Evolutionary conservation across 2,329 filamentous ascomycete species (phyloP).

Genomic region (Parastagonospora nodorum): DNA sequence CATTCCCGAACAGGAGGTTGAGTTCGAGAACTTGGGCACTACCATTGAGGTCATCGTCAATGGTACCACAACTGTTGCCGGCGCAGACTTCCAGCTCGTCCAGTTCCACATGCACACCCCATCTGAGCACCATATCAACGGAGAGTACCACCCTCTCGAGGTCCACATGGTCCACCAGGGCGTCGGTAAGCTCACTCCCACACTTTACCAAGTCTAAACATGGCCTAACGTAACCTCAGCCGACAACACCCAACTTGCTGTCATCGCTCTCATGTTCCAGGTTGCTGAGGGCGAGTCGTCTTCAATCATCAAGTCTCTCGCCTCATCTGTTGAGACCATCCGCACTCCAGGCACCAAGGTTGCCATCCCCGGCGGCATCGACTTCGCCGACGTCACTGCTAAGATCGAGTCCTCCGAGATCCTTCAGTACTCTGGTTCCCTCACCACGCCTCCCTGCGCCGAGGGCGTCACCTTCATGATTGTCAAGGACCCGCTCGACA

Average conservation of each 20-base stretch:
- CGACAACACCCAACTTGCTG: conserved; percentile 43
- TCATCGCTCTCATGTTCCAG: conserved; percentile 51
- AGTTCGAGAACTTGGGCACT: conserved; percentile 63
- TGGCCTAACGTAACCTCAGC: conserved; percentile 17
- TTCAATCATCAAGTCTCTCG: conserved; percentile 37
- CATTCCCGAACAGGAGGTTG: conserved; percentile 51
- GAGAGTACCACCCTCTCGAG: conserved; percentile 55
- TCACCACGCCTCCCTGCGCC: conserved; percentile 67
- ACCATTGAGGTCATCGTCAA: conserved; percentile 62
- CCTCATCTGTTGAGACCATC: conserved; percentile 47
- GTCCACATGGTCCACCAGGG: conserved; percentile 65
- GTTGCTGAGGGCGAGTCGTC: conserved; percentile 41
- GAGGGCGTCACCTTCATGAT: conserved; percentile 63
- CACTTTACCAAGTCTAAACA: conserved; percentile 5
- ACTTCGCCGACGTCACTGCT: conserved; percentile 50
- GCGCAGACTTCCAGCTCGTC: conserved; percentile 50
- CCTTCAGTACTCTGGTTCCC: conserved; percentile 61
- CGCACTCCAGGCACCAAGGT: conserved; percentile 46
- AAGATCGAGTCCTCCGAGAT: conserved; percentile 48
- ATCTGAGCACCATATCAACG: conserved; percentile 61
- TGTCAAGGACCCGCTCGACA: conserved; percentile 53
- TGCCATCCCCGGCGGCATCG: conserved; percentile 42
- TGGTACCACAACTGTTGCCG: conserved; percentile 52
- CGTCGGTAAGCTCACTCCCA: conserved; percentile 39
- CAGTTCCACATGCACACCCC: conserved; percentile 68